Conservation (phyloP, 345 rosid species). For the Eucalyptus urophylla region DNA sequence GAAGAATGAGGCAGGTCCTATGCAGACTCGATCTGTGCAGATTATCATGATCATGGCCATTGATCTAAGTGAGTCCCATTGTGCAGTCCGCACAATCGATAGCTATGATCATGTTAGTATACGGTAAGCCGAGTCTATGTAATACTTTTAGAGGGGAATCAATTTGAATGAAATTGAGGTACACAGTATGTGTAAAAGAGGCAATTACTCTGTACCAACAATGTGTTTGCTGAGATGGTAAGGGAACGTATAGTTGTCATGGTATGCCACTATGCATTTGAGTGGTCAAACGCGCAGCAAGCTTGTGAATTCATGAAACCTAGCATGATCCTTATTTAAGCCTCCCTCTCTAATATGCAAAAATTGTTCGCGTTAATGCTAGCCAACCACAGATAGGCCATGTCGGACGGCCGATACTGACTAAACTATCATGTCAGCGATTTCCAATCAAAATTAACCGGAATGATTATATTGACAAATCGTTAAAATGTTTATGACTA, state of each 20-base stretch:
- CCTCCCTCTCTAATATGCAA: not conserved
- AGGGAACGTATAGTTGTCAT: not conserved
- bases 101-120: not conserved
- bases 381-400: rapidly evolving
- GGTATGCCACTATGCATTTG: not conserved
- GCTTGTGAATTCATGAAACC: not conserved
- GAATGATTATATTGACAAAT: not conserved
- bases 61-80: not conserved
- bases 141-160: not conserved
- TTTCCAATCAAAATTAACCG: rapidly evolving
- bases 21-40: not conserved
- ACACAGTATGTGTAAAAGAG: not conserved
- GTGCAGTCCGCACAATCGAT: not conserved
- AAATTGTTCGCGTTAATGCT: rapidly evolving
- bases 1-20: not conserved
- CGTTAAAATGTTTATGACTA: not conserved
- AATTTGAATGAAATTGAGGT: not conserved
- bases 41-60: not conserved
- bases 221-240: not conserved
- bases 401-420: rapidly evolving
- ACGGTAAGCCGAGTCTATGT: not conserved
- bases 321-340: not conserved
- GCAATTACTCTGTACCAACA: not conserved
- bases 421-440: rapidly evolving
- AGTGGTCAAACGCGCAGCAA: not conserved